Percentiles rank a stretch among this genome's conserved stretches.
These are phyloP conservation scores for Aechmea fasciata DNA, from an alignment of 176 grass and related monocot species.

Conservation along the genomic window DNA sequence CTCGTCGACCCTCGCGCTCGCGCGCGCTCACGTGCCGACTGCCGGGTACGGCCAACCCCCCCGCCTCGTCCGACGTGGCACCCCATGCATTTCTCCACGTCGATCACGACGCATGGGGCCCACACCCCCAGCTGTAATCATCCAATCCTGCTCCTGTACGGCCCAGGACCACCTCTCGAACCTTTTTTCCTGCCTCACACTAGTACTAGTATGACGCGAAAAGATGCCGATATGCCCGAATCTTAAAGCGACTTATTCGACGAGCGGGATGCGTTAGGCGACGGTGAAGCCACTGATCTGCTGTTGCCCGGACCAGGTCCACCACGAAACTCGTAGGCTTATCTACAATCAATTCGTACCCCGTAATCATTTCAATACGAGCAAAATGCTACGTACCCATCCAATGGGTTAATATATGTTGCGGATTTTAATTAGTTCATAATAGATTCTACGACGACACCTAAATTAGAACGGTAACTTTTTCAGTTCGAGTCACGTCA, in stretches of 20 bases:
- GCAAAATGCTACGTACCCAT: too few species aligned
- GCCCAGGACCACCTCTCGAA: conserved; percentile 11
- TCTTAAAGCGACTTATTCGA: not conserved
- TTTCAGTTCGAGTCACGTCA: too few species aligned
- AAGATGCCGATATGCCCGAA: not conserved
- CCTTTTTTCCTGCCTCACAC: not conserved
- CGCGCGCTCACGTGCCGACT: conserved; percentile 7
- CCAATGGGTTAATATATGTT: too few species aligned
- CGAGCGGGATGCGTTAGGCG: too few species aligned
- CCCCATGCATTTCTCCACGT: not conserved
- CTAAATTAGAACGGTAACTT: too few species aligned
- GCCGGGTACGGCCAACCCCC: not conserved
- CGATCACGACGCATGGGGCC: not conserved
- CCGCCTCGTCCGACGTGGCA: not conserved
- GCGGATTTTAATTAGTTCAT: too few species aligned
- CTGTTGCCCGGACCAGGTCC: conserved; percentile 17
- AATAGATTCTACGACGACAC: too few species aligned
- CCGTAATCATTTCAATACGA: not conserved
- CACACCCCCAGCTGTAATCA: conserved; percentile 38
- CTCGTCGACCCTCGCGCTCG: not conserved
- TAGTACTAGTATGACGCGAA: not conserved
- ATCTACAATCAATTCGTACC: not conserved
- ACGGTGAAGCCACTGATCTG: too few species aligned
- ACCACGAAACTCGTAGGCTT: conserved; percentile 6
- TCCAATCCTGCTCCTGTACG: conserved; percentile 18